phyloP scores from a whole-genome alignment of 1,284 basidiomycete genomes.

The Vanrija sp. region DNA sequence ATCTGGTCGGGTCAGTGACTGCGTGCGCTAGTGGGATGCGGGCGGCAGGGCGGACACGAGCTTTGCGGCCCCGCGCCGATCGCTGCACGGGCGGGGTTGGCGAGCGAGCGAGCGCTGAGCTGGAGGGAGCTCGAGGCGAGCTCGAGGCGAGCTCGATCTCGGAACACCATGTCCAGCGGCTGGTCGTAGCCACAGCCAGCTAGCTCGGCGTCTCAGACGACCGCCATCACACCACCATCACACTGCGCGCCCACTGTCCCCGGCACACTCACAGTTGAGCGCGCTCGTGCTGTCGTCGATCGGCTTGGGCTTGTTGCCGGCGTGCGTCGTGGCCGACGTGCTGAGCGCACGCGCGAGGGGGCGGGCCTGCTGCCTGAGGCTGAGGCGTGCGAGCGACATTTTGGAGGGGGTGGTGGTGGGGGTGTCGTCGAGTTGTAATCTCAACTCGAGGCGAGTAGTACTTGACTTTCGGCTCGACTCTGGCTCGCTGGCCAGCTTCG shows the following conservation, averaged over 20 bases:
- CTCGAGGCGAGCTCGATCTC: too few relatives aligned
- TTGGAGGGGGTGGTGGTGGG: not conserved
- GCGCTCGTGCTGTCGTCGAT: constrained; percentile 91
- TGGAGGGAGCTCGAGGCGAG: too few relatives aligned
- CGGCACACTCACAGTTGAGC: constrained; percentile 77
- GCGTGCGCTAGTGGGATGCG: not conserved
- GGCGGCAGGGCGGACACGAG: too few relatives aligned
- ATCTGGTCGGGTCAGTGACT: constrained; percentile 28
- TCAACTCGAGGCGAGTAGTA: not conserved
- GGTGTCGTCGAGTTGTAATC: not conserved
- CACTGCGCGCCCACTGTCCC: too few relatives aligned
- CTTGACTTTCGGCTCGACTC: not conserved
- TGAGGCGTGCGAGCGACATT: constrained; percentile 11
- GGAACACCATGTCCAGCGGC: too few relatives aligned
- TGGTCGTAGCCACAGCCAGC: too few relatives aligned
- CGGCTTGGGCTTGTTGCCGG: constrained; percentile 44
- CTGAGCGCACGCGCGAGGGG: constrained; percentile 10
- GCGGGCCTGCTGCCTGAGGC: constrained; percentile 7
- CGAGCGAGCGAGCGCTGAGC: too few relatives aligned
- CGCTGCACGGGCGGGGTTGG: too few relatives aligned
- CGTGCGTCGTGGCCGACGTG: constrained; percentile 13
- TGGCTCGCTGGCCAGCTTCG: not conserved
- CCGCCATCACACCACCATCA: too few relatives aligned
- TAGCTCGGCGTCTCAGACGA: too few relatives aligned
- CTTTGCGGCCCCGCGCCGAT: too few relatives aligned